Evolutionary conservation across 139 green algal species (phyloP), one percentile per base, ranked within the genome.

Genomic region (Micractinium sp.): DNA sequence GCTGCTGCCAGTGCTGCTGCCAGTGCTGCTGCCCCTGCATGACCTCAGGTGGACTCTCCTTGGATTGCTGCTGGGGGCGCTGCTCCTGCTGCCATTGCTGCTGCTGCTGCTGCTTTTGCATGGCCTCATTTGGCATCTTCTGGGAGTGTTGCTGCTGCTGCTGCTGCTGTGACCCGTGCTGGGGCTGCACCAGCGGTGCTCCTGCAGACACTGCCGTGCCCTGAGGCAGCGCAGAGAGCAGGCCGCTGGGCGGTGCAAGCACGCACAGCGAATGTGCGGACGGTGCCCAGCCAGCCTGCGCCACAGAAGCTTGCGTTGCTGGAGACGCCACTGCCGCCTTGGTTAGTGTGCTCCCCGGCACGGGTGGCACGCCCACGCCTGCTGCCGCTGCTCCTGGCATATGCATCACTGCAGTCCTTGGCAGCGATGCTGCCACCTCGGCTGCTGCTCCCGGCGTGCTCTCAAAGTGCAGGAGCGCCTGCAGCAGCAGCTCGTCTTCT

Each of bases 401-500:
- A 35, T 33, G 12, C 12, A 15, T 35, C 12, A 29, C n/a, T 75
- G 67, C 27, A n/a, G 36, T 29, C 31, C 19, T 35, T n/a, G 36
- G 18, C 39, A 31, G 76, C 76, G 53, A 35, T 13, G 31, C 19
- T 23, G 33, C 76, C 38, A 29, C 14, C 27, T 20, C 29, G 29
- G 29, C 0, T 15, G 29, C 79, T 29, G 47, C 47, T 35, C 39
- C 69, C 16, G 53, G 25, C 84, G 53, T 66, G 15, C 18, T 12
- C 38, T 81, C 67, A 16, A 71, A 82, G 69, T 81, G 84, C 69
- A 81, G 84, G 18, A 81, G 19, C 25, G 39, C 84, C 41, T 81
- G 27, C 69, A 82, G 69, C 69, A 88, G 31, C 69, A 81, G 23
- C 27, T 81, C 67, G 27, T 81, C 39, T 56, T 56, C 9, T 36